phyloP scores from a whole-genome alignment of 139 green algal species.

The Astrephomene gubernaculifera region DNA sequence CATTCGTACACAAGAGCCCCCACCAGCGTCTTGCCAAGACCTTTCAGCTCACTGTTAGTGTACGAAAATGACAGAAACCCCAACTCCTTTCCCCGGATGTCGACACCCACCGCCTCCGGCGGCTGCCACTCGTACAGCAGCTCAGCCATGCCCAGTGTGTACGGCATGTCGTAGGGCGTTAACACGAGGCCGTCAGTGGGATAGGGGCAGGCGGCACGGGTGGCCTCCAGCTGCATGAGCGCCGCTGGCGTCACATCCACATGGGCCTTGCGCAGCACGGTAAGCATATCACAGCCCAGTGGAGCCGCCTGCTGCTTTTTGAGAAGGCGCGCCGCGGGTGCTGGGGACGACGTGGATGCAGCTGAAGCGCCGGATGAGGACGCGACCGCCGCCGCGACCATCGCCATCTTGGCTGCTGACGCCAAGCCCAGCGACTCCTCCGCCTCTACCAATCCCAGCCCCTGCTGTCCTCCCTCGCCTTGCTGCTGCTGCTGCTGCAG shows the following conservation, averaged over 20 bases:
- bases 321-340: too few relatives aligned
- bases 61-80: too few relatives aligned
- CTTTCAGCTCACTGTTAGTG: not conserved
- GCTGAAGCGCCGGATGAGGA: not conserved
- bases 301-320: slow-evolving; percentile 55
- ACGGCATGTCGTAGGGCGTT: slow-evolving; percentile 44
- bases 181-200: slow-evolving; percentile 56
- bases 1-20: slow-evolving; percentile 45
- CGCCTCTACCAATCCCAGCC: slow-evolving; percentile 5
- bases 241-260: not conserved
- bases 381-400: not conserved
- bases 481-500: too few relatives aligned
- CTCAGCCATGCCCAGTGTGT: slow-evolving; percentile 55
- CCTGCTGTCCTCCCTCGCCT: too few relatives aligned
- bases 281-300: slow-evolving; percentile 6
- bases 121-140: slow-evolving; percentile 56
- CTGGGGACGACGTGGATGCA: not conserved
- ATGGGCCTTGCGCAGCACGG: slow-evolving; percentile 45
- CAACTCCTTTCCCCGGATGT: not conserved
- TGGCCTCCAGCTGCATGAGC: slow-evolving; percentile 22
- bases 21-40: not conserved
- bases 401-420: not conserved
- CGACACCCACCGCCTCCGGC: not conserved
- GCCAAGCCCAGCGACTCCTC: not conserved
- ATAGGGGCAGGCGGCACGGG: slow-evolving; percentile 20